Conservation (phyloP, 129 eudicot species). For the Chrysanthemum lavandulifolium region DNA sequence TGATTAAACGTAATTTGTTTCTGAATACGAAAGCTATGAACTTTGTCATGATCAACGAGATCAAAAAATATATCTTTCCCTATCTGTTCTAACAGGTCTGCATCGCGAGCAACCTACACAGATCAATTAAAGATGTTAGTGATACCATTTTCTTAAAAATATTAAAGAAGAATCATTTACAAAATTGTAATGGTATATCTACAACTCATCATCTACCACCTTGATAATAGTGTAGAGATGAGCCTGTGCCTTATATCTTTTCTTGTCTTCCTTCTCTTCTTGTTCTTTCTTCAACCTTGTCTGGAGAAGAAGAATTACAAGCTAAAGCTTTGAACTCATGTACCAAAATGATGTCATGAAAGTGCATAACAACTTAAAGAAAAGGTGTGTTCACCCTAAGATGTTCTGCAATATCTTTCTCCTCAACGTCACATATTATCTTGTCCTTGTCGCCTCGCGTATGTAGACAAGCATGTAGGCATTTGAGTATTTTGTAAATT, state of each 20-base stretch:
- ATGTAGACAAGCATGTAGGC: conserved; percentile 98
- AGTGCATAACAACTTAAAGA: background rate
- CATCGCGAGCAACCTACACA: conserved; percentile 90
- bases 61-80: conserved; percentile 91
- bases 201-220: conserved; percentile 46
- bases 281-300: conserved; percentile 87
- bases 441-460: conserved; percentile 92
- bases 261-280: conserved; percentile 91
- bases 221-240: conserved; percentile 91
- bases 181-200: conserved; percentile 24
- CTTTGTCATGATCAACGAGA: conserved; percentile 97
- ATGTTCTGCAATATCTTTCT: conserved; percentile 94
- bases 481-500: conserved; percentile 90
- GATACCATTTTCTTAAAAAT: conserved; percentile 1
- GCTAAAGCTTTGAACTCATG: conserved; percentile 15
- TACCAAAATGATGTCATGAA: conserved; percentile 11
- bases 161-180: background rate
- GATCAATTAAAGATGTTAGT: conserved; percentile 23
- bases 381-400: conserved; percentile 58
- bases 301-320: conserved; percentile 39
- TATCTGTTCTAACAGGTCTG: conserved; percentile 78
- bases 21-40: conserved; percentile 83
- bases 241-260: conserved; percentile 92
- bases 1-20: conserved; percentile 72
- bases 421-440: conserved; percentile 86